Evolutionary conservation across 2,329 filamentous ascomycete genomes (phyloP), one percentile per base, ranked within the genome.

Genomic region (Nemania sp.): DNA sequence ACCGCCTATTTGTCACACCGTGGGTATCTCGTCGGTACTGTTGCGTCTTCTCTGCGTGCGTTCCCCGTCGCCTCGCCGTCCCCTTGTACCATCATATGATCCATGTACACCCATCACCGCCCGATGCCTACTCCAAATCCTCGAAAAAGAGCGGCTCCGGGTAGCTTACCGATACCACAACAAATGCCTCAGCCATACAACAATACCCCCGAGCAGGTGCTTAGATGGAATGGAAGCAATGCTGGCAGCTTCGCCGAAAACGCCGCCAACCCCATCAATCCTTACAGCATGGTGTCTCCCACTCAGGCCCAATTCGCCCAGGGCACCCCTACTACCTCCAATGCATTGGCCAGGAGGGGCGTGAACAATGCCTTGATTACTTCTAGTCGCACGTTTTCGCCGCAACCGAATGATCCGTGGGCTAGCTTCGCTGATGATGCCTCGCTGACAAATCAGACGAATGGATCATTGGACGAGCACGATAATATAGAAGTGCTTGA

Each of bases 401-500:
- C 71, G 25, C 72, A 71, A 47, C 65, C 67, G 10, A 61, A 65
- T 12, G 76, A 78, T 34, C 60, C 68, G n/a, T 78, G 76, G 76
- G 59, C 68, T 15, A 70, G 69, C 17, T 81, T 80, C 62, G 71
- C 69, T n/a, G 77, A 80, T 7, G 80, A 83, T 25, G 74, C 76
- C 29, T 66, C 81, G 12, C 68, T 81, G 29, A 71, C 75, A 17
- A 76, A 75, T 53, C 72, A 73, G 43, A 46, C 72, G 0, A 74
- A 74, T 46, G 77, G 76, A 20, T 58, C 63, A 3, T 65, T 78
- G 57, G 78, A 78, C 42, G 85, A 88, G 73, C 80, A 86, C 70
- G 88, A 96, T 66, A 91, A 87, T 66, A 83, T 96, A 61, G 90
- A 93, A 64, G 82, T 90, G 56, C 78, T 97, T 62, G 92, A 96